Evolutionary conservation across 2,329 filamentous ascomycete species (phyloP), one percentile per base, ranked within the genome.

Genomic region (Huntiella moniliformis): DNA sequence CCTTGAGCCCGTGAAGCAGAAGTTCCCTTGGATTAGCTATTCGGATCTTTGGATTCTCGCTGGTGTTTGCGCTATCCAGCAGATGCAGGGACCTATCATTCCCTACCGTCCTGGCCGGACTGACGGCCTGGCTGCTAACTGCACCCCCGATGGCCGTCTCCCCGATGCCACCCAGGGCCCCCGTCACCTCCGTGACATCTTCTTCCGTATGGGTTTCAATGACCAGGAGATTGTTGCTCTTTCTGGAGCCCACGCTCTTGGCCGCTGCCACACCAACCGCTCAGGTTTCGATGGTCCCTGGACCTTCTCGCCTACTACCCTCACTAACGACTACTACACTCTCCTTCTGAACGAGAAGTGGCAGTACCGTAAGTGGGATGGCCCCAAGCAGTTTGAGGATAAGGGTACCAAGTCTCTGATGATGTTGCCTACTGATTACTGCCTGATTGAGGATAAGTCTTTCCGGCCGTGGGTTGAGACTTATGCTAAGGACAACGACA

Each of bases 181-280:
- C 51, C 74, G 77, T 58, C 88, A 96, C 66, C 73, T 96, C 56
- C 81, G 91, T 57, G 74, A 75, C 66, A 88, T 96, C 68, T 98
- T 96, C 66, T 75, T 78, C 63, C 85, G 88, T 60, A 96, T 96
- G 88, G 88, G 88, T 54, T 96, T 95, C 73, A 81, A 91, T 63
- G 88, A 98, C 66, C 82, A 82, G 58, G 87, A 95, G 65, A 96
- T 96, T 59, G 88, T 95, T 39, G 91, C 88, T 28, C 74, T 96
- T 45, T 71, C 72, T 17, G 86, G 86, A 54, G 86, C 82, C 42
- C 86, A 94, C 67, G 82, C 84, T 45, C 74, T 94, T 34, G 87
- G 87, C 52, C 83, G 87, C 54, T 92, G 82, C 68, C 91, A 96
- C 71, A 70, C 77, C 6, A 81, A 91, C 64, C 84, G 88, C 60